Evolutionary conservation across 75 land plant genomes (phyloP).

Genomic region (Pseudotsuga menziesii): DNA sequence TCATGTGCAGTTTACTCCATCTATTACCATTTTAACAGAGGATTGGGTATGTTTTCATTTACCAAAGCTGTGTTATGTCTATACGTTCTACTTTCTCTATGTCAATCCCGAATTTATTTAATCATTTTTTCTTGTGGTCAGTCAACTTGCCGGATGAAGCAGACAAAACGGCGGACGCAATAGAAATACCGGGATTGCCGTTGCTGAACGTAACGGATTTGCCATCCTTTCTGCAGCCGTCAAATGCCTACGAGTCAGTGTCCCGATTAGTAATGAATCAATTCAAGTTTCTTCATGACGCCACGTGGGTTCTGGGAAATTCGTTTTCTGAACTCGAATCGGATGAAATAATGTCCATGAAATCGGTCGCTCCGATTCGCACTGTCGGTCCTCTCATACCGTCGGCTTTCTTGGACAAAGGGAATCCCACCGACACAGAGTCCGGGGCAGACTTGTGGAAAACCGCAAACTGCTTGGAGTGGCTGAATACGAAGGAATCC

Average conservation of each 20-base stretch:
- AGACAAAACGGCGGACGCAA: constrained; percentile 15
- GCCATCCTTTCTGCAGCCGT: constrained; percentile 43
- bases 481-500: too few species aligned
- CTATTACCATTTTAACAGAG: background rate
- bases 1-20: background rate
- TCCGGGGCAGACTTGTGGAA: background rate
- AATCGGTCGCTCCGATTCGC: constrained; percentile 10
- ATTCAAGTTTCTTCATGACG: constrained; percentile 20
- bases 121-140: constrained; percentile 4
- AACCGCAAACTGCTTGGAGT: background rate
- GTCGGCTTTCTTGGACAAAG: background rate
- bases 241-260: constrained; percentile 19
- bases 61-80: too few species aligned
- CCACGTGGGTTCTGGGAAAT: constrained; percentile 45
- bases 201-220: constrained; percentile 38
- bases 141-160: background rate
- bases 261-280: constrained; percentile 13
- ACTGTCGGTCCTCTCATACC: constrained; percentile 58
- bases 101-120: background rate
- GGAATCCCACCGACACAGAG: too few species aligned
- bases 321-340: constrained; percentile 54
- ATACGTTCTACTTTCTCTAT: constrained; percentile 22
- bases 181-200: constrained; percentile 40
- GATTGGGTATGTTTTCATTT: background rate
- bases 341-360: constrained; percentile 24